Evolutionary conservation across 129 eudicot species (phyloP).

Genomic region (Solidago caesia): DNA sequence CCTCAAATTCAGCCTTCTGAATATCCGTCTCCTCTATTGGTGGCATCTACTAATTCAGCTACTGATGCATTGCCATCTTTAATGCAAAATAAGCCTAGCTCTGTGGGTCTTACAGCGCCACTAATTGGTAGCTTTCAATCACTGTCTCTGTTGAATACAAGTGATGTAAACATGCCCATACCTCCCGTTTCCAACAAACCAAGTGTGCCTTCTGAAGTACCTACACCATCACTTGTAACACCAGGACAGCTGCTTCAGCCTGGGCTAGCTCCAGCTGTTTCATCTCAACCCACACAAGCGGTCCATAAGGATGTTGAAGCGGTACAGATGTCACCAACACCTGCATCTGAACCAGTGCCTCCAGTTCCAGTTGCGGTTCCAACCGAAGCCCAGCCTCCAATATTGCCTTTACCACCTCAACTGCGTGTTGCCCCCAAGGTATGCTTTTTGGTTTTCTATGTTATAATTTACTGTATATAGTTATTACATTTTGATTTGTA

Average conservation of each 20-base stretch:
- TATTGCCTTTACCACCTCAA: constrained; percentile 72
- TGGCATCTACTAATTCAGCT: constrained; percentile 35
- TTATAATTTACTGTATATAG: neutral
- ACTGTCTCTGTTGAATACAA: constrained; percentile 25
- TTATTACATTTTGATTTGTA: too few species aligned
- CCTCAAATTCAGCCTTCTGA: constrained; percentile 43
- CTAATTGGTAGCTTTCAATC: constrained; percentile 44
- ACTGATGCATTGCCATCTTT: constrained; percentile 45
- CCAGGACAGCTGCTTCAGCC: constrained; percentile 79
- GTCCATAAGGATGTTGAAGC: constrained; percentile 70
- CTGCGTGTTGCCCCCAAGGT: constrained; percentile 57
- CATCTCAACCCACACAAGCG: constrained; percentile 44
- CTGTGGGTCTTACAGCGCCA: constrained; percentile 34
- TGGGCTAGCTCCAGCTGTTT: constrained; percentile 26
- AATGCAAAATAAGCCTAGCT: constrained; percentile 39
- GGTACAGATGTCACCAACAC: constrained; percentile 49
- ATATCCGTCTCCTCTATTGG: constrained; percentile 39
- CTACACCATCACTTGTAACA: constrained; percentile 64
- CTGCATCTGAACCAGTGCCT: constrained; percentile 18
- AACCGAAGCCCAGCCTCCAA: constrained; percentile 76
- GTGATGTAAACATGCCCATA: constrained; percentile 32
- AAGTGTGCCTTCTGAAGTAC: constrained; percentile 35
- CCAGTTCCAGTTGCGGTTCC: constrained; percentile 26
- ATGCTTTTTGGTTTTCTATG: neutral
- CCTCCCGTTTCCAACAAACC: constrained; percentile 46